phyloP scores from a whole-genome alignment of 1,284 basidiomycete species.

The Moniliella sp. region DNA sequence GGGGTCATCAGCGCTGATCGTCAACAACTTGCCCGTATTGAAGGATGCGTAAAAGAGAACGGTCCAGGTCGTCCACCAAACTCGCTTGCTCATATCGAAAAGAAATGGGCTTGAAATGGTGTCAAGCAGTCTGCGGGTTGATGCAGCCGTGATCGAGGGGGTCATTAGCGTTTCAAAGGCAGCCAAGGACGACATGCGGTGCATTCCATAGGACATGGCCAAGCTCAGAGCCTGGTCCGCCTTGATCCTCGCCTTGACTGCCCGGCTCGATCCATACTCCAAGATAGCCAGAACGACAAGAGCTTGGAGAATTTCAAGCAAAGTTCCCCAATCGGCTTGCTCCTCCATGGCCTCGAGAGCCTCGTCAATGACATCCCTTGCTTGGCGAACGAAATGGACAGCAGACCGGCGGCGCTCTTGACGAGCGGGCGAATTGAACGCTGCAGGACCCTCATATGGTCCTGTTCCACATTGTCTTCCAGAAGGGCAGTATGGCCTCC shows the following conservation, averaged over 20 bases:
- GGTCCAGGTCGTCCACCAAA: conserved; percentile 25
- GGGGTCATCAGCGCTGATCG: conserved; percentile 24
- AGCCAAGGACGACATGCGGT: conserved; percentile 12
- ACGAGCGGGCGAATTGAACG: conserved; percentile 3
- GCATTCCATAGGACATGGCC: conserved; percentile 22
- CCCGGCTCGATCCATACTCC: conserved; percentile 21
- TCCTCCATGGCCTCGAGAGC: conserved; percentile 12
- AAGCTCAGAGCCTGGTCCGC: conserved; percentile 24
- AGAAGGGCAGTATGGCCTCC: conserved; percentile 17
- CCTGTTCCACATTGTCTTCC: conserved; percentile 10
- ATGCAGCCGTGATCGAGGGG: conserved; percentile 1
- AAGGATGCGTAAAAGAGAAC: conserved; percentile 7
- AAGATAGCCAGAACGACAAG: conserved; percentile 17
- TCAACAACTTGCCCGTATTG: conserved; percentile 21
- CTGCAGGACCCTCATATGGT: no score
- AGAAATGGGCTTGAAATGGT: conserved; percentile 4
- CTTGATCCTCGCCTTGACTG: conserved; percentile 22
- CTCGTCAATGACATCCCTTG: conserved; percentile 13
- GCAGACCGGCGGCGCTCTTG: conserved; percentile 7
- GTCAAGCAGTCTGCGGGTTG: not conserved
- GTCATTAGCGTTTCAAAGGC: conserved; percentile 4
- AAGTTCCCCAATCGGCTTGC: conserved; percentile 7
- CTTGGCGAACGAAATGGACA: conserved; percentile 10
- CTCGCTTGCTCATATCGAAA: conserved; percentile 22
- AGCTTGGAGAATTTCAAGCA: conserved; percentile 19